Conservation (phyloP, 768 basidiomycete genomes). For the Kockovaella imperatae region DNA sequence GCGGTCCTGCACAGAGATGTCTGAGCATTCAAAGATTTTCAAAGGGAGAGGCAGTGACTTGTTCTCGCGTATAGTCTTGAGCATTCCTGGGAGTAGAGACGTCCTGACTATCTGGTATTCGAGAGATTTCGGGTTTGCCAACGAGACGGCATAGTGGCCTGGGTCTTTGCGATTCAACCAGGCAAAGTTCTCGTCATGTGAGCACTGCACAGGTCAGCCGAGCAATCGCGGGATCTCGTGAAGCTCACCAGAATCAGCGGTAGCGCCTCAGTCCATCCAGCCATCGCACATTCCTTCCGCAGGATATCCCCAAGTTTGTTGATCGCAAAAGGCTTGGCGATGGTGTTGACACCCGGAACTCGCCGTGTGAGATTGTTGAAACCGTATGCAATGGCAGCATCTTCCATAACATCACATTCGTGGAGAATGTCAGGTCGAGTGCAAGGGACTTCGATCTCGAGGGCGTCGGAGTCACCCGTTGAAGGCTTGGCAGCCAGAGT, state of each 20-base stretch:
- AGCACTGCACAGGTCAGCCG: constrained; percentile 57
- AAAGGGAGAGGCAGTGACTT: constrained; percentile 85
- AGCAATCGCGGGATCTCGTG: constrained; percentile 1
- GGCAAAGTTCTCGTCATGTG: constrained; percentile 95
- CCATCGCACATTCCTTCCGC: constrained; percentile 81
- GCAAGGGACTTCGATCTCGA: constrained; percentile 73
- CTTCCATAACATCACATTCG: constrained; percentile 97
- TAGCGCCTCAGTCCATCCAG: constrained; percentile 92
- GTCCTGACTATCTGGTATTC: constrained; percentile 98
- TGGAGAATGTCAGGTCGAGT: constrained; percentile 98
- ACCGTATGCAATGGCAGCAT: constrained; percentile 93
- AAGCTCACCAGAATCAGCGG: constrained; percentile 78
- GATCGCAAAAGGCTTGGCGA: constrained; percentile 82
- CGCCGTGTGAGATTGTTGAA: constrained; percentile 91
- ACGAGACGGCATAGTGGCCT: constrained; percentile 70
- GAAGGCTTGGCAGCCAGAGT: constrained; percentile 58
- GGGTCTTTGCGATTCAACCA: constrained; percentile 83
- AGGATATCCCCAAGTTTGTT: constrained; percentile 85
- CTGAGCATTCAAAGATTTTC: constrained; percentile 86
- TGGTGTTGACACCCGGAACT: constrained; percentile 89
- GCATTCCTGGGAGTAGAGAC: constrained; percentile 84
- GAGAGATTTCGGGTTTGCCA: constrained; percentile 93
- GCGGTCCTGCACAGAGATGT: constrained; percentile 82
- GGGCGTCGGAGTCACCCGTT: constrained; percentile 56
- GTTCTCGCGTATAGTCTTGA: constrained; percentile 96